Base-by-base conservation (phyloP, 192 early-diverging fungal genomes). In the Backusella luteola region DNA sequence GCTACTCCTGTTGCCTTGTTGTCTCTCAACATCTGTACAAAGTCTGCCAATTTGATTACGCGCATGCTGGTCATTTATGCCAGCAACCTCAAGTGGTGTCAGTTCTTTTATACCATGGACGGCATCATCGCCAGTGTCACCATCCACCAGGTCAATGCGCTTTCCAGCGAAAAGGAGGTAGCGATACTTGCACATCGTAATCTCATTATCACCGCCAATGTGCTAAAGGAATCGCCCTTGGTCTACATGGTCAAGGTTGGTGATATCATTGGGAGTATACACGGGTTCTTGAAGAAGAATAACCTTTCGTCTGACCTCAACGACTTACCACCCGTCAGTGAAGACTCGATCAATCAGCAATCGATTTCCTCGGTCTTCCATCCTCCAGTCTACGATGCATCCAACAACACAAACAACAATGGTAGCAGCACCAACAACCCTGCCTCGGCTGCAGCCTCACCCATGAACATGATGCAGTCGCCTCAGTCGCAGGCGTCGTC, bases 11-110 rank as follows among this genome's bases (percentile, higher is more conserved):
- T 84, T 0, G 82, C 82, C 17, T 35, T 84, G 17, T 15, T 84
- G 12, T 84, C 82, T 0, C 75, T 84, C 38, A 84, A 84, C 52
- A 84, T 84, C 2, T 84, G 82, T 56, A 84, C 82, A n/a, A 84
- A 84, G 32, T 80, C 82, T 0, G 82, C 82, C 44, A 84, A 80
- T 23, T 42, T 84, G 41, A 80, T 84, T 44, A 84, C 79, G 12
- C 77, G 76, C 17, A 84, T 84, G 75, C 42, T 84, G 3, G 76
- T 76, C 44, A 77, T 84, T 1, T 84, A 84, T 66, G 73, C 76
- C 41, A 68, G 67, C 4, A 69, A 84, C 32, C 70, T 84, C 19
- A 67, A 49, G 9, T 84, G 82, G 82, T 84, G 82, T 26, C 82
- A 84, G 44, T 84, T 84, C 76, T 84, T 84, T 49, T 80, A 84